Conservation (phyloP, 1,139 yeast genomes). For the Keqinozyma sinolaborantium region DNA sequence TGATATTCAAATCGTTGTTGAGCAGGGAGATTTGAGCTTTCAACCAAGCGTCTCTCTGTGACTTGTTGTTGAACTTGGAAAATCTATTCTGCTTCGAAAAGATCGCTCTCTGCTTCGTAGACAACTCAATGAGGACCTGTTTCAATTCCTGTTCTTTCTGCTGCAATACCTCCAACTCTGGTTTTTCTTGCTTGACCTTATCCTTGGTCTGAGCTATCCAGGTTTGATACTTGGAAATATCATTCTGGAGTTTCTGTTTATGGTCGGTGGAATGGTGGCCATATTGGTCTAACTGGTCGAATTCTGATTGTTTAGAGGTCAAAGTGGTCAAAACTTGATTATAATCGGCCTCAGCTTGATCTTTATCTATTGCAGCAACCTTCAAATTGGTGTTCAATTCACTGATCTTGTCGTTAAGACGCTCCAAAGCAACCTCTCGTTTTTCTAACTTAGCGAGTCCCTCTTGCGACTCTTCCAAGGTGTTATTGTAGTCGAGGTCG, state of each 20-base stretch:
- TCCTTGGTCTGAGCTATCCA: slow-evolving; percentile 20
- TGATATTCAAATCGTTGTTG: slow-evolving; percentile 12
- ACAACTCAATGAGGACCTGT: slow-evolving; percentile 37
- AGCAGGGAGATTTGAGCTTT: slow-evolving; percentile 22
- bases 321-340: slow-evolving; percentile 43
- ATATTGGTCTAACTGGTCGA: slow-evolving; percentile 25
- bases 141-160: slow-evolving; percentile 40
- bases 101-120: slow-evolving; percentile 57
- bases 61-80: slow-evolving; percentile 51
- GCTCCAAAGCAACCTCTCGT: slow-evolving; percentile 43
- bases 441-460: slow-evolving; percentile 44
- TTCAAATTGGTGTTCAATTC: slow-evolving; percentile 35
- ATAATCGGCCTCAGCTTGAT: slow-evolving; percentile 47
- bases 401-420: slow-evolving; percentile 45
- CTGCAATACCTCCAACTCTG: slow-evolving; percentile 39
- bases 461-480: slow-evolving; percentile 42
- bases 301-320: slow-evolving; percentile 35
- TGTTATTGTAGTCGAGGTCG: slow-evolving; percentile 56
- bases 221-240: slow-evolving; percentile 16
- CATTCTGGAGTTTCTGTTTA: slow-evolving; percentile 11
- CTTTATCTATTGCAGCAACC: slow-evolving; percentile 47
- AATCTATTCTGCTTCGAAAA: slow-evolving; percentile 74
- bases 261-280: slow-evolving; percentile 14
- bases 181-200: slow-evolving; percentile 26
- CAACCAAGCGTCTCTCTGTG: slow-evolving; percentile 74